Percentiles rank a stretch among this genome's conserved stretches.
phyloP scores from a whole-genome alignment of 2,329 filamentous ascomycete species.

The Cryphonectria carpinicola region DNA sequence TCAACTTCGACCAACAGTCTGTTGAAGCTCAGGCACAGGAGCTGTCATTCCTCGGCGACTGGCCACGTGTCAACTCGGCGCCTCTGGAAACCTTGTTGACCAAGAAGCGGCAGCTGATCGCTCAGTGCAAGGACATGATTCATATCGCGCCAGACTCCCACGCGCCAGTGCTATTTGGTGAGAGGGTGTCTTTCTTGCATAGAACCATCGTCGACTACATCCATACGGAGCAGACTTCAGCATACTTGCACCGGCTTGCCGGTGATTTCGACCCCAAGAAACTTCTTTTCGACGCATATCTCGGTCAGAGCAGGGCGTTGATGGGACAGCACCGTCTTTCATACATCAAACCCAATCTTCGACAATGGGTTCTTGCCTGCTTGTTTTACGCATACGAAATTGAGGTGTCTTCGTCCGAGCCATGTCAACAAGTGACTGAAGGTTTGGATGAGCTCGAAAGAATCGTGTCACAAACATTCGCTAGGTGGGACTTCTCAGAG shows the following conservation, averaged over 20 bases:
- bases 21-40: background rate
- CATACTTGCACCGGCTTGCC: background rate
- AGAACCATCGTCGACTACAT: conserved; percentile 26
- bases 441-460: conserved; percentile 13
- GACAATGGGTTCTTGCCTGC: conserved; percentile 14
- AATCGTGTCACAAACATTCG: conserved; percentile 1
- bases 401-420: conserved; percentile 5
- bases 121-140: conserved; percentile 19
- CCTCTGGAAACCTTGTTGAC: background rate
- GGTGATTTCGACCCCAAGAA: conserved; percentile 7
- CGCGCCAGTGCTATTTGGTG: conserved; percentile 11
- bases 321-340: conserved; percentile 12
- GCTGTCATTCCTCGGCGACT: conserved; percentile 3
- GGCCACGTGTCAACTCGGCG: conserved; percentile 8
- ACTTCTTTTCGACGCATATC: conserved; percentile 13
- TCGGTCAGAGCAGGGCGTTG: conserved; percentile 15
- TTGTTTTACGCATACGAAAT: conserved; percentile 11
- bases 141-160: conserved; percentile 9
- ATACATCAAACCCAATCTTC: conserved; percentile 1
- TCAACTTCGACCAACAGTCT: conserved; percentile 8
- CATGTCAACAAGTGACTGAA: background rate
- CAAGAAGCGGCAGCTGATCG: conserved; percentile 10
- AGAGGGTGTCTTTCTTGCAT: conserved; percentile 22
- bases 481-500: conserved; percentile 12
- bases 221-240: conserved; percentile 27